These are phyloP conservation scores for Nakazawaea wyomingensis DNA, from an alignment of 805 yeast species.

Conservation along the genomic window DNA sequence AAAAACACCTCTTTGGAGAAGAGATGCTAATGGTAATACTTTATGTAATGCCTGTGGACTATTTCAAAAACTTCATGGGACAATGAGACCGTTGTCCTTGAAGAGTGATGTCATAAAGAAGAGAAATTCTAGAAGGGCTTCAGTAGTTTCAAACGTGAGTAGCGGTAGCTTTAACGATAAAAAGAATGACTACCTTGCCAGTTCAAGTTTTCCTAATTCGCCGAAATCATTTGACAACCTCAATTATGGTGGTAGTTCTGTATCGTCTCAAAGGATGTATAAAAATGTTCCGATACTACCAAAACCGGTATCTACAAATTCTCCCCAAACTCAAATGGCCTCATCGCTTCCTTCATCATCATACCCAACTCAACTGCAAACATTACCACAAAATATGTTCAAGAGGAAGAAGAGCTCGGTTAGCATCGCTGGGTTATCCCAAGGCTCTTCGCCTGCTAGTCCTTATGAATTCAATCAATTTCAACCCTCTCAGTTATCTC, in stretches of 20 bases:
- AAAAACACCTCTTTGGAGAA: constrained; percentile 60
- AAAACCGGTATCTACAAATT: constrained; percentile 6
- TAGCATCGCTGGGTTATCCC: constrained; percentile 5
- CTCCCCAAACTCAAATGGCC: not conserved
- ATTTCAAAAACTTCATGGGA: constrained; percentile 55
- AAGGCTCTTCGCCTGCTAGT: constrained; percentile 10
- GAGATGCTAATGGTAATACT: constrained; percentile 54
- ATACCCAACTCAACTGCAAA: not conserved
- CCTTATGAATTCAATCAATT: constrained; percentile 2
- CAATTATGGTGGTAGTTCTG: not conserved
- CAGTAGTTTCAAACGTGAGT: constrained; percentile 6
- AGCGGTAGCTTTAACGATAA: constrained; percentile 1
- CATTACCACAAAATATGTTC: constrained; percentile 8
- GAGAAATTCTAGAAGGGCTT: constrained; percentile 39
- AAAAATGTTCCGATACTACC: constrained; percentile 14
- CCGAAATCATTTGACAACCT: constrained; percentile 5
- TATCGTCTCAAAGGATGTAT: constrained; percentile 1
- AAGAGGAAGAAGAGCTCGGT: constrained; percentile 13
- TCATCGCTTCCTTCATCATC: constrained; percentile 4
- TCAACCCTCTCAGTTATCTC: constrained; percentile 9
- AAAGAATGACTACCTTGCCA: constrained; percentile 3
- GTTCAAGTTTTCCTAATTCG: constrained; percentile 11
- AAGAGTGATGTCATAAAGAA: constrained; percentile 56
- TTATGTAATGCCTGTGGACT: constrained; percentile 63
- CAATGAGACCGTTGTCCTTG: constrained; percentile 53